These are phyloP conservation scores for Fraxinus sp. DNA, from an alignment of 305 asterid genomes.

Conservation along the genomic window DNA sequence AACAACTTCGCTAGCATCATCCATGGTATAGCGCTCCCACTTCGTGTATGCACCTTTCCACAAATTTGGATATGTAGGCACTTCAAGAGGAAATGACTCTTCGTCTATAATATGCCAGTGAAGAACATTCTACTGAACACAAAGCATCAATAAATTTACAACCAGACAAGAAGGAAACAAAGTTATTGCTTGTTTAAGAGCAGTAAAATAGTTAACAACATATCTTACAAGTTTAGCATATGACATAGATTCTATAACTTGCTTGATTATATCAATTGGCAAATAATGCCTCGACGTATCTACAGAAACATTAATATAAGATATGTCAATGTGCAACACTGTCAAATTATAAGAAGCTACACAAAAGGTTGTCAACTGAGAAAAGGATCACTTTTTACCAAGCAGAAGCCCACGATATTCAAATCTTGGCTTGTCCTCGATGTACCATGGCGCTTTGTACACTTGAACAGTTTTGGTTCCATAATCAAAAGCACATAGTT, in stretches of 20 bases:
- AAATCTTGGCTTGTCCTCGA: constrained; percentile 88
- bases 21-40: constrained; percentile 82
- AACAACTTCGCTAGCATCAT: constrained; percentile 83
- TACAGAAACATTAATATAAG: constrained; percentile 34
- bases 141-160: constrained; percentile 33
- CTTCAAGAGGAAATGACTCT: constrained; percentile 94
- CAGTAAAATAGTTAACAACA: constrained; percentile 16
- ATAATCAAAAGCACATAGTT: constrained; percentile 73
- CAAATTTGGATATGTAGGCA: constrained; percentile 79
- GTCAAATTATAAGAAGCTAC: constrained; percentile 8
- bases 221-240: constrained; percentile 93
- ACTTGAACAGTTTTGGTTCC: constrained; percentile 68
- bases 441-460: constrained; percentile 81
- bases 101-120: constrained; percentile 98
- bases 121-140: constrained; percentile 79
- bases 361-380: constrained; percentile 16
- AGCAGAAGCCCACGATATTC: constrained; percentile 76
- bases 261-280: constrained; percentile 76
- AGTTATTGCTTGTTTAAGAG: constrained; percentile 21
- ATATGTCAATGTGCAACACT: constrained; percentile 18
- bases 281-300: constrained; percentile 92
- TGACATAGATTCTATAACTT: constrained; percentile 86
- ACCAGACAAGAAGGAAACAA: constrained; percentile 16
- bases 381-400: constrained; percentile 48
- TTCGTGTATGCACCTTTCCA: constrained; percentile 91